Evolutionary conservation across 345 rosid genomes (phyloP).

Genomic region (Excoecaria cochinchinensis): DNA sequence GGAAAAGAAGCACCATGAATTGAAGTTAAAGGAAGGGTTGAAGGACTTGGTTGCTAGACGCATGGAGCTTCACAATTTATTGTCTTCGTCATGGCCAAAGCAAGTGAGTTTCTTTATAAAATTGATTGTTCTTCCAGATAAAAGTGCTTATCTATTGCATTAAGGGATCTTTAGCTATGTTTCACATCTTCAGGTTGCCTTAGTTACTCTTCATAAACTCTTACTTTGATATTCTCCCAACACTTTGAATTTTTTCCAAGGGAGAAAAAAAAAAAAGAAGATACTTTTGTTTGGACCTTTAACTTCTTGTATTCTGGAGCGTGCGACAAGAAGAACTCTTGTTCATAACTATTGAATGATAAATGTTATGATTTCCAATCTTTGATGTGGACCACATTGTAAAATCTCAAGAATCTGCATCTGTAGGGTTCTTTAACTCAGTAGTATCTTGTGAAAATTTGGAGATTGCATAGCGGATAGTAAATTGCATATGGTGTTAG

Average conservation of each 20-base stretch:
- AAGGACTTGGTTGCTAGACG: slow-evolving; percentile 75
- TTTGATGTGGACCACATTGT: not conserved
- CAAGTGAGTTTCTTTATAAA: slow-evolving; percentile 42
- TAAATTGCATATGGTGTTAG: too few species aligned
- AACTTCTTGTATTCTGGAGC: too few species aligned
- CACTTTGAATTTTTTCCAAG: too few species aligned
- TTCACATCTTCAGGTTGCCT: not conserved
- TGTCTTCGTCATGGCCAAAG: slow-evolving; percentile 92
- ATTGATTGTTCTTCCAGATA: not conserved
- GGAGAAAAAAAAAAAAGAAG: too few species aligned
- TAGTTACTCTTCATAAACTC: too few species aligned
- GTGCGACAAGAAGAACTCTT: not conserved
- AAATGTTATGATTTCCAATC: not conserved
- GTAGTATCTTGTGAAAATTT: not conserved
- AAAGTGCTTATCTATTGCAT: not conserved
- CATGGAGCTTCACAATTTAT: slow-evolving; percentile 88
- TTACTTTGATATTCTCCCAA: too few species aligned
- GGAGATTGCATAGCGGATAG: too few species aligned
- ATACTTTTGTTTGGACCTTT: too few species aligned
- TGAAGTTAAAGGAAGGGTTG: slow-evolving; percentile 73
- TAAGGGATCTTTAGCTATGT: not conserved
- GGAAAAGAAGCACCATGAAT: slow-evolving; percentile 83
- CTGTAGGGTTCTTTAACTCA: not conserved
- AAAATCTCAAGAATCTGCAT: not conserved
- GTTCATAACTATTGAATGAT: not conserved